Conservation (phyloP, 176 grass and related monocot species). For the Themeda triandra region DNA sequence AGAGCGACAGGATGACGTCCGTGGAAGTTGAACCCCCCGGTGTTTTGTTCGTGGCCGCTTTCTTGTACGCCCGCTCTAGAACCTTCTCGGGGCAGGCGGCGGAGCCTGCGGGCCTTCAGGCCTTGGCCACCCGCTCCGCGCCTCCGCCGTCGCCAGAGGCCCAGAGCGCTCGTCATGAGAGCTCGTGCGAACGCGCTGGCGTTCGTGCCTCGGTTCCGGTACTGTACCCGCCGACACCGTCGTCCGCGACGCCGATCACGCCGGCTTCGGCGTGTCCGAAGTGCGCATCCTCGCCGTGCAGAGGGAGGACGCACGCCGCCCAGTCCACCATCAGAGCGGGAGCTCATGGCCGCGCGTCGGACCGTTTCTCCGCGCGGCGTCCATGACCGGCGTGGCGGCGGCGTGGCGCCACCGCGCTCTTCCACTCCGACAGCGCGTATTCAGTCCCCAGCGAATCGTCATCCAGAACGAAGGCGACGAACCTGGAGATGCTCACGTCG, state of each 20-base stretch:
- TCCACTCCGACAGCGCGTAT: neutral
- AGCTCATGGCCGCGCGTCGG: neutral
- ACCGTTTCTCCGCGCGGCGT: neutral
- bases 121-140: neutral
- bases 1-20: slow-evolving; percentile 15
- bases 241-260: slow-evolving; percentile 34
- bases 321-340: slow-evolving; percentile 9
- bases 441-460: neutral
- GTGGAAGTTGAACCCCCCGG: neutral
- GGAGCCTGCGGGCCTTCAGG: neutral
- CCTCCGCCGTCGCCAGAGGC: neutral
- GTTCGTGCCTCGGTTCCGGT: neutral
- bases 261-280: slow-evolving; percentile 13
- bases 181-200: neutral
- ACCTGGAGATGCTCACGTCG: neutral
- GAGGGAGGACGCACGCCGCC: neutral
- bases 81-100: neutral
- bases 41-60: neutral
- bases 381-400: no score
- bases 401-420: neutral
- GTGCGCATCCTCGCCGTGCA: slow-evolving; percentile 34
- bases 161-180: neutral
- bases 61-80: slow-evolving; percentile 16
- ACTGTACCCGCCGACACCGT: slow-evolving; percentile 36
- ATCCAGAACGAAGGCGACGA: neutral